These are phyloP conservation scores for Starmerella kuoi DNA, from an alignment of 805 yeast species.

Conservation along the genomic window DNA sequence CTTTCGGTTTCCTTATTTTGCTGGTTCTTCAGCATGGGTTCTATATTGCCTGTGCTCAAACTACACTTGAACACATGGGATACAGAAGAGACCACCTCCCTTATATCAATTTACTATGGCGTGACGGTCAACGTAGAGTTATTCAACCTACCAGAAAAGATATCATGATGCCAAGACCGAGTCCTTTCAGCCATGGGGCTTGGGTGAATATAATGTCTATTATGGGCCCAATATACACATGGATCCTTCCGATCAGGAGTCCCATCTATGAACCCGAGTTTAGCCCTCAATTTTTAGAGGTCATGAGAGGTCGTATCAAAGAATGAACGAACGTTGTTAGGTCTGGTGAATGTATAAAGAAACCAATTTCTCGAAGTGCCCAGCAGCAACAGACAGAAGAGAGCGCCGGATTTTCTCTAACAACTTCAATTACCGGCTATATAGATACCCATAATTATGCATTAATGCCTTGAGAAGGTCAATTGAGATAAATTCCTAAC, in stretches of 20 bases:
- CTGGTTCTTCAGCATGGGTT: constrained; percentile 35
- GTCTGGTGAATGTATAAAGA: no score
- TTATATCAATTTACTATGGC: constrained; percentile 33
- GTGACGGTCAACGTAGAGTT: constrained; percentile 30
- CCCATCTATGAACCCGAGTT: constrained; percentile 12
- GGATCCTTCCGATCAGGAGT: constrained; percentile 24
- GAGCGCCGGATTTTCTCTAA: no score
- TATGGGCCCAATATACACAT: constrained; percentile 27
- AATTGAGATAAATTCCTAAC: no score
- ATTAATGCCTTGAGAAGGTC: no score
- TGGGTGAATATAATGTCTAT: constrained; percentile 21
- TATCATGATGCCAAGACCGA: constrained; percentile 16
- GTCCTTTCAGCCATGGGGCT: constrained; percentile 25
- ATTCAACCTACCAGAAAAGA: constrained; percentile 36
- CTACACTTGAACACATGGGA: constrained; percentile 41
- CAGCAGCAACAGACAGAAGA: no score
- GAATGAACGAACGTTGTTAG: constrained; percentile 1
- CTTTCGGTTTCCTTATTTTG: constrained; percentile 36
- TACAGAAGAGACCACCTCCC: constrained; percentile 23
- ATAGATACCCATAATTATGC: no score
- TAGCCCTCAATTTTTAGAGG: constrained; percentile 3
- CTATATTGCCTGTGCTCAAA: constrained; percentile 31
- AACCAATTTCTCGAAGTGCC: no score
- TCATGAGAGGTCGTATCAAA: constrained; percentile 2
- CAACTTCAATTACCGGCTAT: no score